These are phyloP conservation scores for Eimeria falciformis DNA, from an alignment of 169 alveolate genomes.

Conservation along the genomic window DNA sequence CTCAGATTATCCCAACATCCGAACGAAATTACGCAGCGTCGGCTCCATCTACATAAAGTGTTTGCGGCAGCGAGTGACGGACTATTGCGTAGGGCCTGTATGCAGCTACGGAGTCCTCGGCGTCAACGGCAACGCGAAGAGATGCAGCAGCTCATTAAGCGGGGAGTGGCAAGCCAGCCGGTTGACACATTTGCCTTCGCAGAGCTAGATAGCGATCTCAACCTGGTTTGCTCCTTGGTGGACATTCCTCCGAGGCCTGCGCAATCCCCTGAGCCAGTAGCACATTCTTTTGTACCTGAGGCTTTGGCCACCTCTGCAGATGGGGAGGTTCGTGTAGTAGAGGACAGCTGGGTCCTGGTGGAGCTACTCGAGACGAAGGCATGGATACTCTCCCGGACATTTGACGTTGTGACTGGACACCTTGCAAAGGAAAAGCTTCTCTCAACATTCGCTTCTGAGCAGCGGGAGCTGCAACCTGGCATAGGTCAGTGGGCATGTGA, in stretches of 20 bases:
- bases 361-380: conserved; percentile 60
- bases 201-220: conserved; percentile 32
- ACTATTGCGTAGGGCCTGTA: conserved; percentile 54
- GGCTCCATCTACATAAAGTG: conserved; percentile 3
- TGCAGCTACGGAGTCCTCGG: conserved; percentile 64
- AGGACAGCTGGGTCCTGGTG: conserved; percentile 61
- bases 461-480: conserved; percentile 52
- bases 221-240: conserved; percentile 39
- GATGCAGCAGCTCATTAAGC: conserved; percentile 30
- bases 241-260: background rate
- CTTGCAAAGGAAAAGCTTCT: conserved; percentile 65
- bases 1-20: background rate
- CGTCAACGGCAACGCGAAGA: conserved; percentile 70
- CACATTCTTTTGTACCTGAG: background rate
- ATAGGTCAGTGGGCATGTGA: conserved; percentile 63
- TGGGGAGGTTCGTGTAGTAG: conserved; percentile 36
- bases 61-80: conserved; percentile 65
- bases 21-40: background rate
- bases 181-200: conserved; percentile 54
- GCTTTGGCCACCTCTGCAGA: background rate
- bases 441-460: conserved; percentile 44
- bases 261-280: background rate
- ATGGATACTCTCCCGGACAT: conserved; percentile 57
- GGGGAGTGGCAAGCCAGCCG: conserved; percentile 64
- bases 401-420: conserved; percentile 61